Percentiles rank a stretch among this genome's conserved stretches.
Conservation (phyloP, 257 asterid species). For the Knoxia roxburghii region DNA sequence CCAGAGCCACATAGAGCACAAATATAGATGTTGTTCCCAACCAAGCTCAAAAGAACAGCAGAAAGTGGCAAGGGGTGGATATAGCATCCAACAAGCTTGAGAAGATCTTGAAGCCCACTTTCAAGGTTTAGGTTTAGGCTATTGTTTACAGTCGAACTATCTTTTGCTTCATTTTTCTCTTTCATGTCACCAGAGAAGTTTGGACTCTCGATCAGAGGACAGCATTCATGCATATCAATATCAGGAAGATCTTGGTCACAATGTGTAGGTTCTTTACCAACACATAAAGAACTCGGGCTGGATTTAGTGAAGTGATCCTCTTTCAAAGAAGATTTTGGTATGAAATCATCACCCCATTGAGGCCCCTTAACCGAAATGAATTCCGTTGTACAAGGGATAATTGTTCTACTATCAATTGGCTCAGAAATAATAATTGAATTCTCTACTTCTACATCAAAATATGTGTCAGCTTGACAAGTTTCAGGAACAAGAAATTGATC, state of each 20-base stretch:
- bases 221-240: slow-evolving; percentile 29
- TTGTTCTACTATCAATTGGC: slow-evolving; percentile 25
- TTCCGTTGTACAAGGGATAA: slow-evolving; percentile 11
- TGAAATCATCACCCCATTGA: slow-evolving; percentile 14
- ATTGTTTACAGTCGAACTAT: slow-evolving; percentile 26
- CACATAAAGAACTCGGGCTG: slow-evolving; percentile 9
- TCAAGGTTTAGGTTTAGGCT: slow-evolving; percentile 22
- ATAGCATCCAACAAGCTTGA: slow-evolving; percentile 54
- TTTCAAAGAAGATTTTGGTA: slow-evolving; percentile 10
- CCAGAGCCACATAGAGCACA: slow-evolving; percentile 59
- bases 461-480: slow-evolving; percentile 15
- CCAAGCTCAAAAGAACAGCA: slow-evolving; percentile 52
- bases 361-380: slow-evolving; percentile 19
- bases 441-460: slow-evolving; percentile 32
- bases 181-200: slow-evolving; percentile 21
- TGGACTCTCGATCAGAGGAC: slow-evolving; percentile 29
- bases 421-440: slow-evolving; percentile 23
- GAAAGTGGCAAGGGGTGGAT: slow-evolving; percentile 69
- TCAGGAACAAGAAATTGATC: slow-evolving; percentile 19
- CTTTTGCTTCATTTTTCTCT: slow-evolving; percentile 30
- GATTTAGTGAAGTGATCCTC: slow-evolving; percentile 10
- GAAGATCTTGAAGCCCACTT: slow-evolving; percentile 33
- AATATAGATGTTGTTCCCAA: slow-evolving; percentile 47
- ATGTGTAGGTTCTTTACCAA: slow-evolving; percentile 6
- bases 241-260: slow-evolving; percentile 25